These are phyloP conservation scores for Acanthamoeba rhysodes DNA, from an alignment of 208 protist species.

Conservation along the genomic window DNA sequence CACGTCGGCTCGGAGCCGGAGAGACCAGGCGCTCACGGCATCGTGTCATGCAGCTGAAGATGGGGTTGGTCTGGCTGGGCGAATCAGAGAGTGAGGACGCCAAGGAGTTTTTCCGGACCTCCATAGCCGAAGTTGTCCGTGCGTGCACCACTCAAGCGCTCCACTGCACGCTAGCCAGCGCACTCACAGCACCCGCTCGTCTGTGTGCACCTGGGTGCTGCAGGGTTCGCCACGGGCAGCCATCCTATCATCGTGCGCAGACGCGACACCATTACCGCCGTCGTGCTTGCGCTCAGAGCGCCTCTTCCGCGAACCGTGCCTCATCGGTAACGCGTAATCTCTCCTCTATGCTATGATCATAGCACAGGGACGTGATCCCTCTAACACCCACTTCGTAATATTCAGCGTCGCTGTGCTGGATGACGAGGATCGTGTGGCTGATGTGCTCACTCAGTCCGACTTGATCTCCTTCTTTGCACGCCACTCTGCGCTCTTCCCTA, in stretches of 20 bases:
- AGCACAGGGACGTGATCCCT: not conserved
- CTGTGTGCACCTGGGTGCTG: too few species aligned
- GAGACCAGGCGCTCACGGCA: too few species aligned
- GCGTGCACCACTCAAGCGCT: not conserved
- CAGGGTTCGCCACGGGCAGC: not conserved
- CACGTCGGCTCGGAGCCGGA: too few species aligned
- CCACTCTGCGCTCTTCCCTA: not conserved
- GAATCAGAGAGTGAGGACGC: not conserved
- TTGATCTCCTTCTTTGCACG: not conserved
- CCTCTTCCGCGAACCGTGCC: not conserved
- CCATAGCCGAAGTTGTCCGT: not conserved
- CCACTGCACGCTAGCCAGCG: too few species aligned
- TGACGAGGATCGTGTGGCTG: slow-evolving; percentile 20
- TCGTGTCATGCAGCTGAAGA: not conserved
- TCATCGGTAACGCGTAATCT: not conserved
- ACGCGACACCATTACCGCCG: not conserved
- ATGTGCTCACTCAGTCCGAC: not conserved
- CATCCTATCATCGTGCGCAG: slow-evolving; percentile 9
- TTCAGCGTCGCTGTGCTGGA: not conserved
- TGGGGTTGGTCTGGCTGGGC: not conserved
- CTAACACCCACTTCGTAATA: not conserved
- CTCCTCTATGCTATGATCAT: not conserved
- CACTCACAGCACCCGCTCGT: not conserved
- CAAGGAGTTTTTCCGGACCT: slow-evolving; percentile 44
- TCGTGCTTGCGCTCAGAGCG: not conserved